phyloP scores from a whole-genome alignment of 345 rosid species.

The Alliaria petiolata region DNA sequence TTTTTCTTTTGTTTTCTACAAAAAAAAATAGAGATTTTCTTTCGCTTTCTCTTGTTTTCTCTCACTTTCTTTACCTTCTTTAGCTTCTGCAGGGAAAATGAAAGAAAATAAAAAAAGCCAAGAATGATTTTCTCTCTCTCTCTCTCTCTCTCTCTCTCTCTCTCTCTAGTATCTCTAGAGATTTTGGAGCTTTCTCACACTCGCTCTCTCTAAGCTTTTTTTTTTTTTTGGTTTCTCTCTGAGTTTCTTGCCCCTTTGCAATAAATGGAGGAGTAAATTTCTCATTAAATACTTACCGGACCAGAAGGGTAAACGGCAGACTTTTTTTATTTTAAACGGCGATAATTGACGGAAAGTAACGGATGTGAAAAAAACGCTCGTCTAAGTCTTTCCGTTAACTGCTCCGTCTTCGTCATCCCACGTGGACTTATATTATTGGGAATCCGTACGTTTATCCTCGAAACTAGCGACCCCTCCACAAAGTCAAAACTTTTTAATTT shows the following conservation, averaged over 20 bases:
- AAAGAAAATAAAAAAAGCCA: not conserved
- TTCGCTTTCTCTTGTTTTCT: constrained; percentile 8
- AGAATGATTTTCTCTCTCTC: constrained; percentile 16
- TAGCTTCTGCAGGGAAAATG: constrained; percentile 18
- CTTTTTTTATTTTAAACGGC: constrained; percentile 31
- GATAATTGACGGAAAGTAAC: constrained; percentile 27
- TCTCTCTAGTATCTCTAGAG: constrained; percentile 18
- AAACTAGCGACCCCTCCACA: not conserved
- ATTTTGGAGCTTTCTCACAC: constrained; percentile 19
- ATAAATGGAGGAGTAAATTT: constrained; percentile 51
- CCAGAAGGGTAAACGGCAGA: constrained; percentile 40
- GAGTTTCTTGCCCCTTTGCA: constrained; percentile 20
- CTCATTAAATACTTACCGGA: constrained; percentile 41
- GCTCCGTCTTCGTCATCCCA: constrained; percentile 26
- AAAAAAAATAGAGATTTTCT: constrained; percentile 10
- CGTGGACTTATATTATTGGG: constrained; percentile 28
- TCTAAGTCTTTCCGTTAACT: constrained; percentile 5
- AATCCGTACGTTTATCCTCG: constrained; percentile 22
- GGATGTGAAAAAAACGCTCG: constrained; percentile 7
- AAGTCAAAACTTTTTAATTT: constrained; percentile 28
- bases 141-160: not conserved
- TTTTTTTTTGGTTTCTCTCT: not conserved
- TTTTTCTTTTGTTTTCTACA: not conserved
- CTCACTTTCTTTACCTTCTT: constrained; percentile 20
- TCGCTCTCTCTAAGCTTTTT: not conserved